Evolutionary conservation across 192 early-diverging fungal species (phyloP), one percentile per base, ranked within the genome.

Genomic region (Coemansia erecta): DNA sequence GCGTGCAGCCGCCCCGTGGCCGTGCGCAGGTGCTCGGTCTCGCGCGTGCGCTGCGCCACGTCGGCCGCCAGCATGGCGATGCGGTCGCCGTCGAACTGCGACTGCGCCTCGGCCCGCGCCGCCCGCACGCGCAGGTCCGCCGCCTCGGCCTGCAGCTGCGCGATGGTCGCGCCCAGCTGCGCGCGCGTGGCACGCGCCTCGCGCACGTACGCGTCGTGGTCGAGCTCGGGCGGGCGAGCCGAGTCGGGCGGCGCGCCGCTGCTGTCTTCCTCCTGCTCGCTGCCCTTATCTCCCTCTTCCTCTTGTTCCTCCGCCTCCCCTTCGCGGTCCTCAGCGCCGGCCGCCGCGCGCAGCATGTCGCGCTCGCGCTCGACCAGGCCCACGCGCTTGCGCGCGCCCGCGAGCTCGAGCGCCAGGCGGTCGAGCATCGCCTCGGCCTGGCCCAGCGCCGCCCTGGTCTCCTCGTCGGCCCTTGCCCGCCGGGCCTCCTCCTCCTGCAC

Each of bases 131-230:
- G 72, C n/a, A 84, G 72, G 21, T 87, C 83, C 2, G 81, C 83
- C 33, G 82, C 82, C 44, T 88, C 84, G 1, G 63, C 35, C 43
- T 84, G 81, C 8, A 85, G 52, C 51, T 66, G 63, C 26, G 81
- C 74, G 26, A 84, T 53, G 18, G 84, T 79, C 14, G 49, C 64
- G 63, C 87, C 86, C 11, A 89, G 71, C 47, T 74, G 67, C 40
- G 70, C 63, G 24, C 73, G 83, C 53, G 87, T 87, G 12, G 70
- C 72, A 15, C 80, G 82, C 9, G 81, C 81, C 65, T 92, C 89
- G 46, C 70, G 81, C 45, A 84, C 76, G 68, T 87, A 91, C 8
- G 68, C 63, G 54, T 91, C 86, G 70, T 84, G 89, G 24, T 86
- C 82, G 43, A 65, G 59, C 70, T 89, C 85, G 13, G 86, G 78